A percentile compares a stretch with the other conserved stretches of the same genome.
Conservation (phyloP, 805 yeast species). For the Huiozyma naganishii region DNA sequence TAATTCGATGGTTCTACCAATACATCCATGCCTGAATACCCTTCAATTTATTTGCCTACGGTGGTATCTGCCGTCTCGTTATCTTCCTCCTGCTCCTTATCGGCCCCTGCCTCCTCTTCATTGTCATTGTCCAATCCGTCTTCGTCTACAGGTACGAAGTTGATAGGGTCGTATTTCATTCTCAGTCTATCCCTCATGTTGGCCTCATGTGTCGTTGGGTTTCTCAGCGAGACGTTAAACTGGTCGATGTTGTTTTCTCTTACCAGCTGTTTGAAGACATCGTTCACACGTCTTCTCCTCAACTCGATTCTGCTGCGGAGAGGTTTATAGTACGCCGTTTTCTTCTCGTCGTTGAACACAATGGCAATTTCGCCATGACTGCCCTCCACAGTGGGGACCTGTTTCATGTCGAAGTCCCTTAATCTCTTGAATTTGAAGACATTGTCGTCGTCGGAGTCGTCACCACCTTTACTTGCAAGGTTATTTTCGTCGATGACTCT, state of each 20-base stretch:
- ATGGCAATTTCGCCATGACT: slow-evolving; percentile 47
- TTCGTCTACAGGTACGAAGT: slow-evolving; percentile 32
- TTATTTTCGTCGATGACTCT: slow-evolving; percentile 20
- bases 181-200: slow-evolving; percentile 46
- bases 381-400: slow-evolving; percentile 19
- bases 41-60: too few species aligned
- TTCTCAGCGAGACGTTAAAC: slow-evolving; percentile 45
- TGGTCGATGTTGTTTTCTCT: slow-evolving; percentile 48
- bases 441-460: slow-evolving; percentile 20
- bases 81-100: neutral
- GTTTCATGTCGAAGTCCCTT: slow-evolving; percentile 73
- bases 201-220: slow-evolving; percentile 52
- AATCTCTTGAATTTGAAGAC: slow-evolving; percentile 50
- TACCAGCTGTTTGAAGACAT: slow-evolving; percentile 29
- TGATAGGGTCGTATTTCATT: slow-evolving; percentile 61
- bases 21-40: too few species aligned
- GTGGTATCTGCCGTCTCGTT: neutral
- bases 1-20: too few species aligned
- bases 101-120: neutral
- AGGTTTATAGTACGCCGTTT: slow-evolving; percentile 67
- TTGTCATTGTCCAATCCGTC: slow-evolving; percentile 14
- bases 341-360: slow-evolving; percentile 42
- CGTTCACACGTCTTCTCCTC: slow-evolving; percentile 69
- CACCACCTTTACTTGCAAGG: neutral
- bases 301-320: slow-evolving; percentile 66